Base-by-base conservation (phyloP, 2,329 filamentous ascomycete species). In the Raffaelea ambrosiae region DNA sequence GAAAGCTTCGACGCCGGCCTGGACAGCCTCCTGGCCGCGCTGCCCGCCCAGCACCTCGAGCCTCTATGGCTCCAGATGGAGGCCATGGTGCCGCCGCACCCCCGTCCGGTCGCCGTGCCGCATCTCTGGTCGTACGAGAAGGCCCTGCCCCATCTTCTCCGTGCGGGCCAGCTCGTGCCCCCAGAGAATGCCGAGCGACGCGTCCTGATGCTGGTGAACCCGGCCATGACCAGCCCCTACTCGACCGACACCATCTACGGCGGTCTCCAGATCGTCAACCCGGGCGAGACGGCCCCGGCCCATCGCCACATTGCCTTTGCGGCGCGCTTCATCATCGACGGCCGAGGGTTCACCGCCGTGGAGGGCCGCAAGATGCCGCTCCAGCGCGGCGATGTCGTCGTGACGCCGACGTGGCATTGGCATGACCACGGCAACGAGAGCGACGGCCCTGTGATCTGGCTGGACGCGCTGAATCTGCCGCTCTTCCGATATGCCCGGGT, bases 391-490 rank as follows among this genome's bases (percentile, higher is more conserved):
- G 74, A 78, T 54, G 72, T 78, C 3, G 74, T 79, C 36, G 55
- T 78, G 3, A 79, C 74, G 0, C 75, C 74, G 0, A 71, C 67
- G 0, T 77, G 74, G 74, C 71, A 76, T 55, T 77, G 71, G 66
- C 73, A 76, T 49, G 74, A 77, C 53, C 74, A 78, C 48, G 74
- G 74, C 14, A 76, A 78, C 40, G 70, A 78, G 20, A 70, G 73
- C 0, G 63, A 64, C 0, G 68, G 66, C 0, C 73, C 73, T 0
- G 72, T 77, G 67, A 74, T 79, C 48, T 79, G 75, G 75, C 66
- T 79, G 1, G 75, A 79, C 53, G 73, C 70, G 1, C 62, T 79
- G 0, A 71, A 78, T 55, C 57, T 78, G 39, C 75, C 75, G 0
- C 63, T 63, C 36, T 77, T 74, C 50, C 60, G 62, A 8, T 66